Base-by-base conservation (phyloP, 1,139 yeast species). In the Saccharomyces hybrid region DNA sequence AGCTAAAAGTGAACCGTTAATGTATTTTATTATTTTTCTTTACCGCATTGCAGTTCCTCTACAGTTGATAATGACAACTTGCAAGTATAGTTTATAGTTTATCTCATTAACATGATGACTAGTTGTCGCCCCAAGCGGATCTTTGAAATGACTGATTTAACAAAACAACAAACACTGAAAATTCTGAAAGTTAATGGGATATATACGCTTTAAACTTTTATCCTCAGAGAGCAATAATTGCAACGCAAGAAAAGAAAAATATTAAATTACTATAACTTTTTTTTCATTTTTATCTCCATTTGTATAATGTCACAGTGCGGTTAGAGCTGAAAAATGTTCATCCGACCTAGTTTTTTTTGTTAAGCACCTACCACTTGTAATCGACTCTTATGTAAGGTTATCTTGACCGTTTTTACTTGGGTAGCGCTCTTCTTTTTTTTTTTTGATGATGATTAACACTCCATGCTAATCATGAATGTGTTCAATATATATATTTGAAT, bases 111-210 rank as follows among this genome's bases (percentile, higher is more conserved):
- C 28, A 61, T 67, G 70, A 67, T 67, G 70, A 67, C 68, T 56
- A 54, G 70, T 64, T 68, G 71, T 68, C 71, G 71, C 71, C 71
- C 71, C 71, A 68, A 61, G 66, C 71, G 71, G 71, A 65, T 63
- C 52, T 55, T 58, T 58, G 64, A 62, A 58, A 66, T 67, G 71
- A 68, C 68, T 61, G 71, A 67, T 57, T 59, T 38, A 8, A 55
- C 68, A 64, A 67, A 19, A 56, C 60, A 65, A 68, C 69, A 67
- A 66, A 68, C 70, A 66, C 71, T 67, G 70, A 67, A 65, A 67
- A 66, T 65, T 67, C 70, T 68, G 70, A 68, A 47, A 31, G 23
- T 47, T 49, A 13, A 41, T 31, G 25, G 14, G 27, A 23, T 25
- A 16, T 26, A 7, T 38, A 16, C 25, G 11, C 44, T 4, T 16